Conservation (phyloP, 805 yeast genomes). For the Candida ovalis region DNA sequence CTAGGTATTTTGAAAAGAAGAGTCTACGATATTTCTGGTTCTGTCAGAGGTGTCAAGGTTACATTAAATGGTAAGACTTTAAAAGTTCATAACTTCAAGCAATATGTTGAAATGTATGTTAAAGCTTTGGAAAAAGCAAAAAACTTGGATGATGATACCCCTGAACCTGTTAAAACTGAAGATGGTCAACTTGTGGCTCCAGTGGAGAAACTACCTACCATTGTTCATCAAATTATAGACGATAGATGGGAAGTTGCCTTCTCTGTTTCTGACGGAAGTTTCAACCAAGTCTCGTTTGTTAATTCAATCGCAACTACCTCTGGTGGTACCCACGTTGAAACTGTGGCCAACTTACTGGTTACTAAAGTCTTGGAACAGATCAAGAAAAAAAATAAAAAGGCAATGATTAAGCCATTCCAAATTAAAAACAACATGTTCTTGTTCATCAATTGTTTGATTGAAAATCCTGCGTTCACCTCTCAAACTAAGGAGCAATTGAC, state of each 20-base stretch:
- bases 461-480: slow-evolving; percentile 95
- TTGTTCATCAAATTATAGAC: slow-evolving; percentile 75
- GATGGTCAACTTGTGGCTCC: slow-evolving; percentile 14
- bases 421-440: slow-evolving; percentile 86
- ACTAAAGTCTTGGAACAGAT: slow-evolving; percentile 69
- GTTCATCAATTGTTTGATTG: slow-evolving; percentile 87
- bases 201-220: slow-evolving; percentile 43
- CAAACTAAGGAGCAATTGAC: slow-evolving; percentile 96
- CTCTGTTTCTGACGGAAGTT: slow-evolving; percentile 84
- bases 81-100: slow-evolving; percentile 71
- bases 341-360: slow-evolving; percentile 79
- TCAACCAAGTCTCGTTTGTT: slow-evolving; percentile 94
- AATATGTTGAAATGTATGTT: slow-evolving; percentile 85
- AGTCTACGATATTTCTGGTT: slow-evolving; percentile 93
- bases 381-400: slow-evolving; percentile 59
- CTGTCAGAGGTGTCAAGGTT: slow-evolving; percentile 79
- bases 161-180: slow-evolving; percentile 10
- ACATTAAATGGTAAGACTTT: slow-evolving; percentile 71
- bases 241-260: slow-evolving; percentile 97
- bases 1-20: slow-evolving; percentile 85
- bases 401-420: slow-evolving; percentile 82
- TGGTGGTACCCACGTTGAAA: slow-evolving; percentile 94
- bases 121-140: slow-evolving; percentile 61
- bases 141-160: slow-evolving; percentile 24
- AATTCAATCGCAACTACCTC: slow-evolving; percentile 96